A percentile compares a stretch with the other conserved stretches of the same genome.
phyloP scores from a whole-genome alignment of 2,329 filamentous ascomycete genomes.

The Polychaeton citri region DNA sequence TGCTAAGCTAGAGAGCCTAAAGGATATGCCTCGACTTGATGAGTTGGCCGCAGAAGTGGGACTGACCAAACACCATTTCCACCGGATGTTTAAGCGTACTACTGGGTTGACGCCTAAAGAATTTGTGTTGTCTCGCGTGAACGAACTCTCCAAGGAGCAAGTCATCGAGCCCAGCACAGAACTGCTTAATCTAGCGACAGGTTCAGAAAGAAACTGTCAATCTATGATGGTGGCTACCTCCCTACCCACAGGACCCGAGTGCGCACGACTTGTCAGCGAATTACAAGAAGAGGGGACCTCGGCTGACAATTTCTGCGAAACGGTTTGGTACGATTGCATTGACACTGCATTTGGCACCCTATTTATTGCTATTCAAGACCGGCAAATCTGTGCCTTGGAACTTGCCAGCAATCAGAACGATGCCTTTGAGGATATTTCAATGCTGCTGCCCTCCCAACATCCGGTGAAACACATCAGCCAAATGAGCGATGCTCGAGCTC shows the following conservation, averaged over 20 bases:
- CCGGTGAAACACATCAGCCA: constrained; percentile 4
- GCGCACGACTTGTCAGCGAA: no score
- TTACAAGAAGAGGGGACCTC: no score
- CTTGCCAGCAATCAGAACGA: constrained; percentile 1
- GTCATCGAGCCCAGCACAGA: no score
- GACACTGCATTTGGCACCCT: constrained; percentile 4
- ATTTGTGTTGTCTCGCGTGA: constrained; percentile 13
- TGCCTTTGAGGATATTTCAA: no score
- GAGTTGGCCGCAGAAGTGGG: constrained; percentile 38
- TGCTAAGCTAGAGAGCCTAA: constrained; percentile 1
- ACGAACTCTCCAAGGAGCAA: no score
- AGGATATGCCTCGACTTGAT: constrained; percentile 26
- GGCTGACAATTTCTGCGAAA: no score
- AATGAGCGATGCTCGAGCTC: not conserved
- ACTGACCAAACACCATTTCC: constrained; percentile 45
- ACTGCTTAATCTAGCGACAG: no score
- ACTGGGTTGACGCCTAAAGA: constrained; percentile 40
- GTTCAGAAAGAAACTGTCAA: no score
- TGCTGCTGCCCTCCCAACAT: no score
- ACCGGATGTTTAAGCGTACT: constrained; percentile 44
- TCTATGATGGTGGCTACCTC: no score
- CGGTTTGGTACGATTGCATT: constrained; percentile 4
- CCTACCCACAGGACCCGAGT: no score
- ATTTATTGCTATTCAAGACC: constrained; percentile 5
- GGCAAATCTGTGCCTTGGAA: constrained; percentile 5